Percentiles rank a stretch among this genome's conserved stretches.
Conservation (phyloP, 192 early-diverging fungal genomes). For the Mortierella claussenii region DNA sequence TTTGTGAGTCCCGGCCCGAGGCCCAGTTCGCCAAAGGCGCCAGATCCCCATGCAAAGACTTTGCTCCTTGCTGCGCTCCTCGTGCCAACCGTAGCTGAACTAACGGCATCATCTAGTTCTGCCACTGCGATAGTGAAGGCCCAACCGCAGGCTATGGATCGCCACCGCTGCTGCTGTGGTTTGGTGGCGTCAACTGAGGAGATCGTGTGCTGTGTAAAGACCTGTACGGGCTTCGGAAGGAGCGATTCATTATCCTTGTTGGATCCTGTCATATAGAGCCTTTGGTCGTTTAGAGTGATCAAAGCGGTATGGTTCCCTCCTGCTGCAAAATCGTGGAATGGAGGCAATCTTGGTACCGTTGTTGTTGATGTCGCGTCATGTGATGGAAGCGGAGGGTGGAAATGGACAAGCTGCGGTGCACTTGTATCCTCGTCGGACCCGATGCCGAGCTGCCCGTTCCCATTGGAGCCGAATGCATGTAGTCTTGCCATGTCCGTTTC, state of each 20-base stretch:
- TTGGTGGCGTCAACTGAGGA: not conserved
- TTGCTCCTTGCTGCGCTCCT: not conserved
- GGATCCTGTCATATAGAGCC: conserved; percentile 58
- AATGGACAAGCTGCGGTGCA: conserved; percentile 21
- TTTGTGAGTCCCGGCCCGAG: conserved; percentile 37
- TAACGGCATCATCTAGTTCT: conserved; percentile 15
- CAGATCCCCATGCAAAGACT: conserved; percentile 67
- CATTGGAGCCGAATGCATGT: conserved; percentile 72
- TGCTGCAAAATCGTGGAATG: conserved; percentile 56
- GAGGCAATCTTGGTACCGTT: not conserved
- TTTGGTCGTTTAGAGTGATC: conserved; percentile 31
- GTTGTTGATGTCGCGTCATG: not conserved
- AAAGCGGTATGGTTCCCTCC: conserved; percentile 80
- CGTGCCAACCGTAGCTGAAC: not conserved
- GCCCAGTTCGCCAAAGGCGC: conserved; percentile 64
- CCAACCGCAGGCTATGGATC: conserved; percentile 73
- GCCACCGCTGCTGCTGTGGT: conserved; percentile 24
- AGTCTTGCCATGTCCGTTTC: no score
- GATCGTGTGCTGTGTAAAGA: conserved; percentile 6
- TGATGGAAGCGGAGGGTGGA: not conserved
- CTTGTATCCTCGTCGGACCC: conserved; percentile 59
- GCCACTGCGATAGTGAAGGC: conserved; percentile 61
- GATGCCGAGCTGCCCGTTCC: conserved; percentile 73
- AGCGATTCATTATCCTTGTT: conserved; percentile 64
- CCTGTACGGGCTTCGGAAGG: conserved; percentile 9